These are phyloP conservation scores for Artemisia argyi DNA, from an alignment of 129 eudicot species.

Conservation along the genomic window DNA sequence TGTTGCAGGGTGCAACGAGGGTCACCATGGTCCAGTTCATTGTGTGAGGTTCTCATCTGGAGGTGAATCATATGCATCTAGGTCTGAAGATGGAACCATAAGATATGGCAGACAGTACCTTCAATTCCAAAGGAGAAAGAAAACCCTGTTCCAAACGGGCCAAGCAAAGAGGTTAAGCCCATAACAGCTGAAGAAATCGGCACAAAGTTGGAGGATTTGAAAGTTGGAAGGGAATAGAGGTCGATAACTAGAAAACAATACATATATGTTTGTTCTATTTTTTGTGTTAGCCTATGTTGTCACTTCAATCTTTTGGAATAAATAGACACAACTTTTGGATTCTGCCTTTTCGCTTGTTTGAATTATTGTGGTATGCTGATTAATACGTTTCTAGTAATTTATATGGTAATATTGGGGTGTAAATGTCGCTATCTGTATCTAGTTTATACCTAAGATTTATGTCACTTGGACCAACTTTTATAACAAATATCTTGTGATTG, in stretches of 20 bases:
- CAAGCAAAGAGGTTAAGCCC: conserved; percentile 37
- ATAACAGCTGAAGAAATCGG: conserved; percentile 41
- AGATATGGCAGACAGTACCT: conserved; percentile 80
- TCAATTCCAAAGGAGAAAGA: conserved; percentile 37
- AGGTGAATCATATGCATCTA: conserved; percentile 81
- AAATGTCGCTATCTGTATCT: not conserved
- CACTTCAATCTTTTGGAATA: conserved; percentile 31
- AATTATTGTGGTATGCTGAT: conserved; percentile 1
- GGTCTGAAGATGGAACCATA: conserved; percentile 82
- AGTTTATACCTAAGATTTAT: not conserved
- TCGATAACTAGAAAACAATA: conserved; percentile 31
- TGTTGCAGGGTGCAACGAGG: conserved; percentile 76
- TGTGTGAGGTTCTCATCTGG: conserved; percentile 75
- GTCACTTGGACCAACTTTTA: no score
- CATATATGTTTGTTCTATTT: conserved; percentile 24
- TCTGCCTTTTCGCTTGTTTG: not conserved
- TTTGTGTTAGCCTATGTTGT: conserved; percentile 28
- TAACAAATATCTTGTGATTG: not conserved
- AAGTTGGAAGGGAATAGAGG: conserved; percentile 29
- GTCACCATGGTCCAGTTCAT: conserved; percentile 90
- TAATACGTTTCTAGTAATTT: not conserved
- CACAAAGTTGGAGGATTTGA: conserved; percentile 43
- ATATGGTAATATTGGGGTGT: not conserved
- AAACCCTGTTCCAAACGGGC: conserved; percentile 31
- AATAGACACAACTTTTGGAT: conserved; percentile 29